Evolutionary conservation across 2,329 filamentous ascomycete species (phyloP).

Genomic region (Botrytis elliptica): DNA sequence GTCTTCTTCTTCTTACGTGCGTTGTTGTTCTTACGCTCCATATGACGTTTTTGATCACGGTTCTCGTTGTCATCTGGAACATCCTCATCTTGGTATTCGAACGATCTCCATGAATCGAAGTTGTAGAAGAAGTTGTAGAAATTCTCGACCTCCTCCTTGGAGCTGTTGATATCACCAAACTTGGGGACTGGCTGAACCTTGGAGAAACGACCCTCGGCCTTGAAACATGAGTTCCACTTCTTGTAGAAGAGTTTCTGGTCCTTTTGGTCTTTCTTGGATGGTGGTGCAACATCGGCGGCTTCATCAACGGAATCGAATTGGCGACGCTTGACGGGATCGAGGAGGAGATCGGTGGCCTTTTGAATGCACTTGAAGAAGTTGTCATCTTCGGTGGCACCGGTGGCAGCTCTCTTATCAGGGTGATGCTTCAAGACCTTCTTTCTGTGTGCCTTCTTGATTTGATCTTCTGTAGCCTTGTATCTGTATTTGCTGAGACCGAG

Average conservation of each 20-base stretch:
- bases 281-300: conserved; percentile 86
- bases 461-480: conserved; percentile 89
- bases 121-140: conserved; percentile 99
- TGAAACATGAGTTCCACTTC: conserved; percentile 87
- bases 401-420: conserved; percentile 96
- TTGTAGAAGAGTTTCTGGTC: conserved; percentile 88
- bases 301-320: conserved; percentile 98
- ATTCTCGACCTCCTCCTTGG: conserved; percentile 83
- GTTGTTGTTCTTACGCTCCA: conserved; percentile 98
- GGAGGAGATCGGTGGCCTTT: conserved; percentile 90
- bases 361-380: conserved; percentile 99
- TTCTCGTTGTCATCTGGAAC: conserved; percentile 98
- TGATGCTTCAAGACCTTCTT: conserved; percentile 99
- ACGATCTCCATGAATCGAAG: conserved; percentile 96
- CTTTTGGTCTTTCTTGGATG: conserved; percentile 82
- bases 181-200: conserved; percentile 83
- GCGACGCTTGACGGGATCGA: conserved; percentile 86
- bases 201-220: conserved; percentile 89
- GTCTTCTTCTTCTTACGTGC: conserved; percentile 99
- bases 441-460: conserved; percentile 98
- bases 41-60: conserved; percentile 97
- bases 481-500: conserved; percentile 91
- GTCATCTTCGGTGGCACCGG: conserved; percentile 84
- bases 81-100: conserved; percentile 98
- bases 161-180: conserved; percentile 80